Base-by-base conservation (phyloP, 495 filamentous ascomycete species). In the Neurospora sp. region DNA sequence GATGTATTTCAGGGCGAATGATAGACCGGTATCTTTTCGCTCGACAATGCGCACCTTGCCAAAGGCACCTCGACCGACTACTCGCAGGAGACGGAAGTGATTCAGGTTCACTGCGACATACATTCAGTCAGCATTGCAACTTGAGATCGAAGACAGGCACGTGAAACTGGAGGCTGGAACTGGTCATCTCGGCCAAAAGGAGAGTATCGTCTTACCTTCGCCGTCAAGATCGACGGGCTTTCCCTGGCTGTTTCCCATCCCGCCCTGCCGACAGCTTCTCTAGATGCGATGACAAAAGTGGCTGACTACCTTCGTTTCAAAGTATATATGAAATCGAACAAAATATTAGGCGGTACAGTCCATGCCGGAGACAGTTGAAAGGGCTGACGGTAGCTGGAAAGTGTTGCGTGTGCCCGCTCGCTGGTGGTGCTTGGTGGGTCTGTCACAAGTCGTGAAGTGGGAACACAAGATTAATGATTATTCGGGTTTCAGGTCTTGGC, bases 41-140 rank as follows among this genome's bases (percentile, higher is more conserved):
- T 99, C 96, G 77, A 99, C 96, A 77, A 99, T 99, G 73, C 96
- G 91, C 73, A 99, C 96, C 82, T 99, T 99, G 74, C 96, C 96
- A 82, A 99, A 99, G 24, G 96, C 96, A 78, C 96, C 96, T 80
- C 97, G 97, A 69, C 96, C 96, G 72, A 99, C 96, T 74, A 99
- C 96, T 78, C 96, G 90, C 40, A 98, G 86, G 36, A 99, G 88
- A 76, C 94, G 92, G 80, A 99, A 99, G 81, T 99, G 96, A 78
- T 98, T 97, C 76, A 99, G 90, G 83, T 97, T 98, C 77, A 97
- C 96, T 97, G 76, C 31, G 19, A 21, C 45, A 72, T 59, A 70
- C n/a, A 10, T 37, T 31, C 15, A 69, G 43, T 36, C 36, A 39
- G 71, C 69, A 69, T 43, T 0, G 38, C 28, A 69, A 43, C 36